phyloP scores from a whole-genome alignment of 2,329 filamentous ascomycete genomes.

The Penicillium sp. region DNA sequence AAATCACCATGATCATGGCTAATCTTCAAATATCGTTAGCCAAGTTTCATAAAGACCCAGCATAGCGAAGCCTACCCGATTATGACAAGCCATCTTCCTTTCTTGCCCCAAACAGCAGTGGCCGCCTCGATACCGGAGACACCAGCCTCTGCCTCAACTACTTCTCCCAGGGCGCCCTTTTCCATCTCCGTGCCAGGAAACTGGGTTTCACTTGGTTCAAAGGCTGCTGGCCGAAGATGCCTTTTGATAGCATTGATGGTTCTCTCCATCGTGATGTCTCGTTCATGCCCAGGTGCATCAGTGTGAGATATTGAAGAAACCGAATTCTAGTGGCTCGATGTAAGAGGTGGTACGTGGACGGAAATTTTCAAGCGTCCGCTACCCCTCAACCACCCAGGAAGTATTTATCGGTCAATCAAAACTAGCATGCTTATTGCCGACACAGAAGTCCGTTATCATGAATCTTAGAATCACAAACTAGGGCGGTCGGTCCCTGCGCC shows the following conservation, averaged over 20 bases:
- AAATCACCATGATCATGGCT: conserved; percentile 33
- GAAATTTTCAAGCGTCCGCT: no score
- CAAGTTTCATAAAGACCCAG: neutral
- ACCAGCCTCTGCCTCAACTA: neutral
- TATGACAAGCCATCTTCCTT: conserved; percentile 31
- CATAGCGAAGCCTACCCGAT: conserved; percentile 22
- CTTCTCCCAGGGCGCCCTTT: neutral
- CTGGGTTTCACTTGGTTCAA: neutral
- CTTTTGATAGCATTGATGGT: neutral
- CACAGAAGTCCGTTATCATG: neutral
- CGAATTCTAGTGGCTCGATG: neutral
- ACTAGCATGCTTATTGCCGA: neutral
- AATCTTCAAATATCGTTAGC: conserved; percentile 21
- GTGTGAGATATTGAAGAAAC: neutral
- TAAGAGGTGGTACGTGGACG: neutral
- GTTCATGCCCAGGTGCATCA: neutral
- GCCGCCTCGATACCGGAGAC: conserved; percentile 24
- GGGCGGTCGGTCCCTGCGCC: neutral
- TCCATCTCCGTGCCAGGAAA: neutral
- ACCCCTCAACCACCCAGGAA: no score
- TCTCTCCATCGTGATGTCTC: neutral
- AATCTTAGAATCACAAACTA: neutral
- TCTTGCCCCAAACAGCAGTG: conserved; percentile 30
- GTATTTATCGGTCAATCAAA: no score
- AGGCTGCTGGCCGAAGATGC: neutral